Evolutionary conservation across 352 stramenopile species (phyloP).

Genomic region (Phytophthora crassamura): DNA sequence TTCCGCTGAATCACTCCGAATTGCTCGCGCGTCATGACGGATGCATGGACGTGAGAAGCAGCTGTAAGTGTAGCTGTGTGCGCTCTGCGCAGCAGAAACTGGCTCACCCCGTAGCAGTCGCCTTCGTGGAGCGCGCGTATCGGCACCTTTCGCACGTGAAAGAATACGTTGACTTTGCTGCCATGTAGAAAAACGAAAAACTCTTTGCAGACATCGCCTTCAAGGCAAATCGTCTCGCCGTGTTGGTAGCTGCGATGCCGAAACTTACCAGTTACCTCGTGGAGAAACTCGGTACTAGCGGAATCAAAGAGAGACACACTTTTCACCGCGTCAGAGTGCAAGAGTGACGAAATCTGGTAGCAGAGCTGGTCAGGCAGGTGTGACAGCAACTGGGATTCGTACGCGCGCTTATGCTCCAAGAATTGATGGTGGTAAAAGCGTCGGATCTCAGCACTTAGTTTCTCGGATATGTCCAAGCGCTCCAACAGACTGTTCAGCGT

Average conservation of each 20-base stretch:
- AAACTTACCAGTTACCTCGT: slow-evolving; percentile 84
- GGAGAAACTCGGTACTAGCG: slow-evolving; percentile 64
- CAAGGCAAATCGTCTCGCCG: slow-evolving; percentile 72
- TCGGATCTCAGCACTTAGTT: slow-evolving; percentile 71
- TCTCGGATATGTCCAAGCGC: slow-evolving; percentile 62
- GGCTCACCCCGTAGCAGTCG: slow-evolving; percentile 73
- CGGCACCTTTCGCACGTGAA: slow-evolving; percentile 47
- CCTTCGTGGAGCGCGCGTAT: slow-evolving; percentile 65
- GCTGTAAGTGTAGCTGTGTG: slow-evolving; percentile 59
- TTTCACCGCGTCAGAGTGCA: slow-evolving; percentile 69
- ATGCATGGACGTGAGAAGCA: slow-evolving; percentile 59
- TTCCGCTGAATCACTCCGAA: slow-evolving; percentile 74
- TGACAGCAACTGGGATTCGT: slow-evolving; percentile 72
- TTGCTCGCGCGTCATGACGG: slow-evolving; percentile 75
- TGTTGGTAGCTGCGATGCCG: slow-evolving; percentile 75
- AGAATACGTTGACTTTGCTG: slow-evolving; percentile 68
- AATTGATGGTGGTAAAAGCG: slow-evolving; percentile 84
- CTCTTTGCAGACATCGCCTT: slow-evolving; percentile 75
- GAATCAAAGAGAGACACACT: slow-evolving; percentile 66
- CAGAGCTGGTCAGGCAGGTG: slow-evolving; percentile 79
- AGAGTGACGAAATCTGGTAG: slow-evolving; percentile 74
- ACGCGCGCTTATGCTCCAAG: slow-evolving; percentile 66
- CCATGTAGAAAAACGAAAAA: slow-evolving; percentile 71
- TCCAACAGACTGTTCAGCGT: slow-evolving; percentile 75
- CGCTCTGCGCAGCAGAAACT: slow-evolving; percentile 64